Conservation (phyloP, 2,329 filamentous ascomycete species). For the Cadophora sp. region DNA sequence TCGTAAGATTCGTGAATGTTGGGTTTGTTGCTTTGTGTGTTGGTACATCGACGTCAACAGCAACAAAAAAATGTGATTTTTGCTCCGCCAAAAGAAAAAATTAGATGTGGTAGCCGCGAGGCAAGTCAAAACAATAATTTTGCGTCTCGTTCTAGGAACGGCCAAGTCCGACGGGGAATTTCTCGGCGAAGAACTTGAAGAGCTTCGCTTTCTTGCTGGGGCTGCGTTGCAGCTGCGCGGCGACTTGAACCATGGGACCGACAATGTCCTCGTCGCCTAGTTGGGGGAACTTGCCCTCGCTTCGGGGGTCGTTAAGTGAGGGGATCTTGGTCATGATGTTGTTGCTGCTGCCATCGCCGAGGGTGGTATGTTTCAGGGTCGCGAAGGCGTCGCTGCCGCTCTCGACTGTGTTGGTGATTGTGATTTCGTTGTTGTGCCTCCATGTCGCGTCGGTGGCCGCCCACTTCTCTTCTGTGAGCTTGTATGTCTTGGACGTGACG, state of each 20-base stretch:
- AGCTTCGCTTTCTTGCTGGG: slow-evolving; percentile 45
- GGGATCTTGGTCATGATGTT: slow-evolving; percentile 70
- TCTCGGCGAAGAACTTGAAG: slow-evolving; percentile 44
- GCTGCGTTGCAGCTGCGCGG: slow-evolving; percentile 42
- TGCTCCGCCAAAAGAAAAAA: slow-evolving; percentile 2
- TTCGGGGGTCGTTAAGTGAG: slow-evolving; percentile 68
- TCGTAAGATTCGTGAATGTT: slow-evolving; percentile 31
- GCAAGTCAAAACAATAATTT: slow-evolving; percentile 9
- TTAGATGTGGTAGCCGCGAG: slow-evolving; percentile 16
- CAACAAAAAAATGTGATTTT: slow-evolving; percentile 9
- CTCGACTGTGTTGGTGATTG: slow-evolving; percentile 59
- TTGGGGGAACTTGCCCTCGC: slow-evolving; percentile 83
- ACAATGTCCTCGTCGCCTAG: slow-evolving; percentile 93
- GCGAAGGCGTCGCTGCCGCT: slow-evolving; percentile 51
- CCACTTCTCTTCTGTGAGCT: slow-evolving; percentile 89
- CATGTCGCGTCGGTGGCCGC: slow-evolving; percentile 77
- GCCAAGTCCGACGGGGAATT: slow-evolving; percentile 43
- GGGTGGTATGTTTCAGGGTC: slow-evolving; percentile 49
- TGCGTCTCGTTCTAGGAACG: slow-evolving; percentile 27
- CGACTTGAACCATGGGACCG: slow-evolving; percentile 73
- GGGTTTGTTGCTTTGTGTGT: background rate
- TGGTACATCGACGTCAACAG: slow-evolving; percentile 16
- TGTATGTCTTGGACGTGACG: slow-evolving; percentile 86
- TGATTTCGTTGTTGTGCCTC: slow-evolving; percentile 72
- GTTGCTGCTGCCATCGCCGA: slow-evolving; percentile 52